Percentiles rank a stretch among this genome's conserved stretches.
Evolutionary conservation across 148 eudicot genomes (phyloP).

Genomic region (Fagopyrum tataricum): DNA sequence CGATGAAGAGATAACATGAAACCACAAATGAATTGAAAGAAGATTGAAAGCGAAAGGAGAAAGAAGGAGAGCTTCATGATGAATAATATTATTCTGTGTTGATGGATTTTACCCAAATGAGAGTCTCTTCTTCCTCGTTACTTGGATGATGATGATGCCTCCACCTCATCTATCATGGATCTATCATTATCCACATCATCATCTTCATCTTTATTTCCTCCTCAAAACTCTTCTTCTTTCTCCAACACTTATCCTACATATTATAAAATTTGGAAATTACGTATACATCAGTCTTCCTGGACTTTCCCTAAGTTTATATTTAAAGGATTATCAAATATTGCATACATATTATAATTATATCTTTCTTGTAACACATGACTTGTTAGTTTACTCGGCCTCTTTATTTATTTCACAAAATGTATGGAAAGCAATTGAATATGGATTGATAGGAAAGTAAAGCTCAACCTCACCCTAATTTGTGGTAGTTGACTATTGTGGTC

Average conservation of each 20-base stretch:
- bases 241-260: background rate
- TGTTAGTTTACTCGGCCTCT: background rate
- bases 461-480: conserved; percentile 4
- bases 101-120: background rate
- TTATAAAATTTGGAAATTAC: background rate
- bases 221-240: background rate
- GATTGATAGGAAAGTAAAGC: background rate
- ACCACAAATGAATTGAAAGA: background rate
- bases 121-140: conserved; percentile 11
- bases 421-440: conserved; percentile 2
- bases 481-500: conserved; percentile 10
- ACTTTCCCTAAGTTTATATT: no score
- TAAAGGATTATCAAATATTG: background rate
- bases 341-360: background rate
- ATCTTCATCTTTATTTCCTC: background rate
- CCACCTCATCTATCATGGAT: conserved; percentile 11
- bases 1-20: background rate
- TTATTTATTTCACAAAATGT: background rate
- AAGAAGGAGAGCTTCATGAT: conserved; percentile 11
- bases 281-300: background rate
- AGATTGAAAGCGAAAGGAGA: conserved; percentile 3
- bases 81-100: background rate
- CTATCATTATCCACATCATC: background rate
- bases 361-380: background rate
- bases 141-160: conserved; percentile 10